Evolutionary conservation across 2,329 filamentous ascomycete species (phyloP), one percentile per base, ranked within the genome.

Genomic region (Pseudogymnoascus destructans): DNA sequence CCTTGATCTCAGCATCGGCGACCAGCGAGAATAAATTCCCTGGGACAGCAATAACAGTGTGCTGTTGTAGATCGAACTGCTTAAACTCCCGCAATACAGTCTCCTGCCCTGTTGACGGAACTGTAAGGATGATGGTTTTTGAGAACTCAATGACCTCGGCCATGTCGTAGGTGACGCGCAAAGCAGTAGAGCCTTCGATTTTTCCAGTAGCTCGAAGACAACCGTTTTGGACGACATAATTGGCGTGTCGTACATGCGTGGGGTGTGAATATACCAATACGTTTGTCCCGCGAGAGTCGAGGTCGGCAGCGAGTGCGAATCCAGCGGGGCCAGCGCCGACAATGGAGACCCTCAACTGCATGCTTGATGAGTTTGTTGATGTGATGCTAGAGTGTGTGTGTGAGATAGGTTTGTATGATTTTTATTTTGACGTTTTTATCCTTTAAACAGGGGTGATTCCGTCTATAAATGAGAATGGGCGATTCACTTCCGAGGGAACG

Each of bases 21-120:
- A 65, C 58, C 9, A 67, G 59, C 1, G 62, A 62, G 36, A 67
- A 64, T 3, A 66, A 56, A 40, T 67, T 67, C 0, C 65, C 65
- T 0, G 65, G 65, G 6, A 65, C 57, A 2, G 65, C 65, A 55
- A 67, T 63, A 23, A 67, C 59, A 9, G 62, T 52, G 15, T 52
- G 46, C n/a, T 52, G n/a, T 5, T 2, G 13, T 5, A 52, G 10
- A 3, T 52, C 46, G 3, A 52, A 52, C 10, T 13, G n/a, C 4
- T 30, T 52, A 19, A 52, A 32, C 15, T 52, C 46, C 15, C 10
- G 25, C 46, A 52, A 5, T 17, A 52, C 46, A 30, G 46, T 52
- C 9, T 32, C 46, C 15, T 52, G 46, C 1, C 46, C 46, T 11
- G 46, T 52, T 4, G 46, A 52, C 1, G 46, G 46, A 7, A 52